phyloP scores from a whole-genome alignment of 2,329 filamentous ascomycete genomes.

The Venturia effusa region DNA sequence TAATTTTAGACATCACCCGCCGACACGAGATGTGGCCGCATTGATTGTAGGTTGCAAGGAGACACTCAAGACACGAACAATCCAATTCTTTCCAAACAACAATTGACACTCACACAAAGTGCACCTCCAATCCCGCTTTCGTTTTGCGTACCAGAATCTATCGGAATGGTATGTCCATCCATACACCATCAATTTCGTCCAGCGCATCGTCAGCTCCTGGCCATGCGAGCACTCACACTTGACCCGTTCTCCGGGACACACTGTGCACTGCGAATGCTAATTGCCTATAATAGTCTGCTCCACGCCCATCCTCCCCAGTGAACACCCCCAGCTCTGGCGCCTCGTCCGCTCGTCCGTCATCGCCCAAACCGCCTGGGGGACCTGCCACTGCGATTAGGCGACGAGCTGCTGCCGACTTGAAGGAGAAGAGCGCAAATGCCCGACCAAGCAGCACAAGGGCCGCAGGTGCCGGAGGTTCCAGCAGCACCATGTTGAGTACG shows the following conservation, averaged over 20 bases:
- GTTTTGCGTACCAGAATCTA: background rate
- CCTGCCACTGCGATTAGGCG: conserved; percentile 91
- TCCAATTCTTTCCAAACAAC: background rate
- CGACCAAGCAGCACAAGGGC: conserved; percentile 85
- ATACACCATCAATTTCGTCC: background rate
- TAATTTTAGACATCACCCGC: background rate
- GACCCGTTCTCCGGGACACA: background rate
- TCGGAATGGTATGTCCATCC: background rate
- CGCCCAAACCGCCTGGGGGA: conserved; percentile 82
- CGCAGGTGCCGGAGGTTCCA: conserved; percentile 89
- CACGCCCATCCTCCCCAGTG: conserved; percentile 9
- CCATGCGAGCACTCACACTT: background rate
- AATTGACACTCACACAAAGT: background rate
- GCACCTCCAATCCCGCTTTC: background rate
- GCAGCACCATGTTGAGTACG: conserved; percentile 96
- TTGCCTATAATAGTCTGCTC: background rate
- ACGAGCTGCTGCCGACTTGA: conserved; percentile 91
- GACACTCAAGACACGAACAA: background rate
- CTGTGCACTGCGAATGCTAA: background rate
- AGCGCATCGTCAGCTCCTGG: background rate
- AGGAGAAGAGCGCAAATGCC: conserved; percentile 91
- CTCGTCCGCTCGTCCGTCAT: conserved; percentile 66
- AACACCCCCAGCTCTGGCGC: conserved; percentile 43
- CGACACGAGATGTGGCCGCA: background rate
- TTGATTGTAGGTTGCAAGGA: background rate